These are phyloP conservation scores for Lasiosphaeria miniovina DNA, from an alignment of 495 filamentous ascomycete genomes.

Conservation along the genomic window DNA sequence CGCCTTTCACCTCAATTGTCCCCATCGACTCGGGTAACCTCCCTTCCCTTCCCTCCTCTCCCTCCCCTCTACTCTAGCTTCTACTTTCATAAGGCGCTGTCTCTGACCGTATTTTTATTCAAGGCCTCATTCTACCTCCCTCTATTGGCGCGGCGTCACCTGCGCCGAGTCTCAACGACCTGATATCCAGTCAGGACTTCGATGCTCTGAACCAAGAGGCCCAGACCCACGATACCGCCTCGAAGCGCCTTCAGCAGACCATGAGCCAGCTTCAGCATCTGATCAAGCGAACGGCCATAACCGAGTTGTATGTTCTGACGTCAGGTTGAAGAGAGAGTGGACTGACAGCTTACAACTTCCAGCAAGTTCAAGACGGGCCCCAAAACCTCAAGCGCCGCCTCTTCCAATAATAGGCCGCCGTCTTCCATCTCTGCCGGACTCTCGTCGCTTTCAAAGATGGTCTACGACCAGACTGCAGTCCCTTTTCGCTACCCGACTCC, in stretches of 20 bases:
- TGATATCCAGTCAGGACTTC: constrained; percentile 44
- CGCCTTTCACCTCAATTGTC: constrained; percentile 84
- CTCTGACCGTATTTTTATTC: constrained; percentile 8
- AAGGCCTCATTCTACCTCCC: constrained; percentile 72
- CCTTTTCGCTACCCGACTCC: constrained; percentile 38
- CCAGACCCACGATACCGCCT: constrained; percentile 29
- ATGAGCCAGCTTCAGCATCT: constrained; percentile 68
- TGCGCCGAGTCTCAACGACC: constrained; percentile 41
- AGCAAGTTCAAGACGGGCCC: constrained; percentile 68
- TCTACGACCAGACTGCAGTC: constrained; percentile 39
- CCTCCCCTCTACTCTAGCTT: no score
- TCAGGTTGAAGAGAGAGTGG: not conserved
- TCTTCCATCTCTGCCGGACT: constrained; percentile 31
- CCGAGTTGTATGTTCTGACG: constrained; percentile 61
- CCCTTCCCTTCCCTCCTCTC: not conserved
- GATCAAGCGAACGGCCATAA: constrained; percentile 62
- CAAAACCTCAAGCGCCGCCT: constrained; percentile 17
- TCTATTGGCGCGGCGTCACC: constrained; percentile 51
- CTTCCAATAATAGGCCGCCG: constrained; percentile 8
- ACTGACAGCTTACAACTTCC: constrained; percentile 18
- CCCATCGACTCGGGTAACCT: constrained; percentile 76
- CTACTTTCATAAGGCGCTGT: constrained; percentile 2
- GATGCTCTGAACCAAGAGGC: constrained; percentile 53
- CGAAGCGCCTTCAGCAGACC: constrained; percentile 44
- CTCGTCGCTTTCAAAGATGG: constrained; percentile 43